Evolutionary conservation across 345 rosid genomes (phyloP), one percentile per base, ranked within the genome.

Genomic region (Pugionium cornutum): DNA sequence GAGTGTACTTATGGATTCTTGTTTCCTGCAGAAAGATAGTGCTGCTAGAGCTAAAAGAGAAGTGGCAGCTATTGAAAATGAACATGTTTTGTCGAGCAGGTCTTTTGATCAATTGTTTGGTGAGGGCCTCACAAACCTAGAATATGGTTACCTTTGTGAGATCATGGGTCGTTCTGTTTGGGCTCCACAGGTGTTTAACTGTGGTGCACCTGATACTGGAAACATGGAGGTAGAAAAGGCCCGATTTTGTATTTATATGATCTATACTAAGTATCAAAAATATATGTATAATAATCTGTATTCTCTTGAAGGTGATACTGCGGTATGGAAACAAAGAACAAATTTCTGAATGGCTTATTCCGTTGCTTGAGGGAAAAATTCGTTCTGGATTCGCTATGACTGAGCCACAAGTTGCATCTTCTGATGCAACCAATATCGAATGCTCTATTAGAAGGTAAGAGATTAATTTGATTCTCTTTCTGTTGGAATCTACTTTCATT

Each of bases 381-480:
- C 92, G 99, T 50, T 94, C 99, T 62, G 99, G 91, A 76, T 94
- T 94, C 72, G 99, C 99, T 53, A 94, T 94, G 97, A 94, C 99
- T 48, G 99, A 94, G 73, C 99, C 99, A 18, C 88, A 82, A 74
- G 99, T 94, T 77, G 99, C 99, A 37, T 94, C 99, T 30, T 94
- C 99, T 64, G 99, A 94, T 80, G 99, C 97, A 64, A 94, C 99
- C 60, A 94, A 94, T 72, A 88, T 94, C 34, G 97, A 90, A 62
- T 94, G 99, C 59, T 94, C 99, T 27, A 90, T 94, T 74, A 79
- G 9, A 79, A 88, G 99, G 99, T 75, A n/a, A 11, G 56, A 57
- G 4, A 43, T 7, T 49, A 28, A 9, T 53, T 34, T 39, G 25
- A 40, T 55, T 46, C 47, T 49, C 45, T 27, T 26, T 11, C 28